Evolutionary conservation across 1,284 basidiomycete species (phyloP), one percentile per base, ranked within the genome.

Genomic region (Abortiporus biennis): DNA sequence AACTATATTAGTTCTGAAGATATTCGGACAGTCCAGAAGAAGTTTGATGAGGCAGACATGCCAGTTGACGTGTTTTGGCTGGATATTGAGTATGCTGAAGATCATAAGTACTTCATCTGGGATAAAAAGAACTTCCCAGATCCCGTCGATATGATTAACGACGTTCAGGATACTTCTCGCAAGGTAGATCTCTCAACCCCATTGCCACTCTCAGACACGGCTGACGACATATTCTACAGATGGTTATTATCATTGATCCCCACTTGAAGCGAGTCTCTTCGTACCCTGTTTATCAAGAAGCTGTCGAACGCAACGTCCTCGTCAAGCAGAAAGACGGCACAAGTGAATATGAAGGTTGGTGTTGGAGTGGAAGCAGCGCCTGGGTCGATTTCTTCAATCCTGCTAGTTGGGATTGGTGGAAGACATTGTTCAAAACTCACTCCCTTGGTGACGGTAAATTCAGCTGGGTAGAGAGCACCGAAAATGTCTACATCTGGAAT

Each of bases 381-480:
- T 99, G 94, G 94, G 83, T 94, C 40, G 96, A 99, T 63, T 95
- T 92, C 67, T 96, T 99, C 78, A 85, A 98, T 59, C 93, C 93
- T 9, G 72, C 67, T 32, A 79, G 79, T 43, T 95, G 91, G 91
- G 75, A 82, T 24, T 95, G 93, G 87, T 99, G 94, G 93, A 83
- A 75, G 46, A 68, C 70, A 9, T 71, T 94, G 47, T 96, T 94
- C 71, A 84, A 84, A 59, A 78, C 79, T 21, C 62, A 65, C 56
- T 55, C 71, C 38, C 57, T 63, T 21, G 48, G 60, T 5, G 62
- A 68, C 30, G 72, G 65, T 8, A 68, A 71, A 24, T 90, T 79
- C 76, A 67, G 76, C 2, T 90, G 86, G 87, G 74, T 69, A 0
- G 67, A 85, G 47, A 89, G 85, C 50, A 90, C 89, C 1, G 78